Evolutionary conservation across 345 rosid genomes (phyloP).

Genomic region (Eucalyptus tenuipes): DNA sequence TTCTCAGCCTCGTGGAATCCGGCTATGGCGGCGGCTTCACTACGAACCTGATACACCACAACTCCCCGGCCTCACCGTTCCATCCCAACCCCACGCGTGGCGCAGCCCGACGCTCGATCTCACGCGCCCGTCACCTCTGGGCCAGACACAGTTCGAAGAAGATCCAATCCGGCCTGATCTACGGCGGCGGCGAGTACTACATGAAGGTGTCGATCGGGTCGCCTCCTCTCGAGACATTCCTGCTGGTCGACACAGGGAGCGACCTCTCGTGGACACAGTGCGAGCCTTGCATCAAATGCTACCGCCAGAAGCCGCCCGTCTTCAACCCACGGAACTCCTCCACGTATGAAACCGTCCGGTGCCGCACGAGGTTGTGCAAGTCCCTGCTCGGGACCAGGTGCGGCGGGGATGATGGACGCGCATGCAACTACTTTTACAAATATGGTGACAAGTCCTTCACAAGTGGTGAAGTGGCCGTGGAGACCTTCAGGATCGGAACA

Average conservation of each 20-base stretch:
- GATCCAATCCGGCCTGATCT: background rate
- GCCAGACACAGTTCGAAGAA: background rate
- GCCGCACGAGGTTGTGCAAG: background rate
- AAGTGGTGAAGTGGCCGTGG: fast-evolving
- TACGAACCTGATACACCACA: background rate
- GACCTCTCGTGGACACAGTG: background rate
- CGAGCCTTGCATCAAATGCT: background rate
- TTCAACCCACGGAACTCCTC: background rate
- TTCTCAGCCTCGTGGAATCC: background rate
- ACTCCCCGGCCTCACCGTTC: background rate
- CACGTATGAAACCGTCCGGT: background rate
- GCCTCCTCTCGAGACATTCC: background rate
- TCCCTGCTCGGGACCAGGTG: background rate
- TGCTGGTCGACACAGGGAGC: background rate
- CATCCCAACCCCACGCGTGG: background rate
- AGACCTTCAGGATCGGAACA: background rate
- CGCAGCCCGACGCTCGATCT: background rate
- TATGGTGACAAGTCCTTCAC: background rate
- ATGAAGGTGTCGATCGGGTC: background rate
- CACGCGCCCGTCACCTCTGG: background rate
- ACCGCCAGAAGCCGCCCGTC: background rate
- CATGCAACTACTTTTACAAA: background rate
- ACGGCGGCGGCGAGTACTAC: background rate
- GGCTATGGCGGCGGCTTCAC: background rate
- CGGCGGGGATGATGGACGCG: background rate